These are phyloP conservation scores for Penicillium decumbens DNA, from an alignment of 2,329 filamentous ascomycete species.

Conservation along the genomic window DNA sequence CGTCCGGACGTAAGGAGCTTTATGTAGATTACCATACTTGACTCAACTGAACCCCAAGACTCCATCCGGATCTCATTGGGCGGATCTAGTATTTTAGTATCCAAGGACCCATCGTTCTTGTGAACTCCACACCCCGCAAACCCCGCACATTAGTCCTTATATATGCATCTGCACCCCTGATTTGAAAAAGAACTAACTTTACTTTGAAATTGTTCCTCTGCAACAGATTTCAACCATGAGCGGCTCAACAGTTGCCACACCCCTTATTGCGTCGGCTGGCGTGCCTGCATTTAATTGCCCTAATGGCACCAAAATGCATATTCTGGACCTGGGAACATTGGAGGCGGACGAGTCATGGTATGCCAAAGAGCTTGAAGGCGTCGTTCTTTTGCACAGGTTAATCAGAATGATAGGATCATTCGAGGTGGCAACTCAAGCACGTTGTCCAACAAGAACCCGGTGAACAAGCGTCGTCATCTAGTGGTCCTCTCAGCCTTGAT, in stretches of 20 bases:
- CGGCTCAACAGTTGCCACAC: not conserved
- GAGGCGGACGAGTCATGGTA: constrained; percentile 47
- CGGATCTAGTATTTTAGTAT: too few species aligned
- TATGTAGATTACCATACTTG: too few species aligned
- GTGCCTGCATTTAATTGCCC: constrained; percentile 17
- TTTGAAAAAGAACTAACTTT: too few species aligned
- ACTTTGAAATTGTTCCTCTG: too few species aligned
- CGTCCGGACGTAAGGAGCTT: too few species aligned
- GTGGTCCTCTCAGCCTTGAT: constrained; percentile 44
- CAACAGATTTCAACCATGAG: too few species aligned
- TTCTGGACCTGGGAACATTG: constrained; percentile 45
- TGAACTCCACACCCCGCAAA: too few species aligned
- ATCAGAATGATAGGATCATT: not conserved
- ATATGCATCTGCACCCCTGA: too few species aligned
- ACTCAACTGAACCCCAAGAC: too few species aligned
- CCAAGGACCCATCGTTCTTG: too few species aligned
- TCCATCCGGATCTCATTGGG: too few species aligned
- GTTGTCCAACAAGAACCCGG: not conserved
- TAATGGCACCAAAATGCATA: constrained; percentile 45
- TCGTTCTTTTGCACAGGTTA: not conserved
- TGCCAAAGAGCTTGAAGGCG: constrained; percentile 23
- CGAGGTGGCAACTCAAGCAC: not conserved
- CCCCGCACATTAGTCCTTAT: too few species aligned
- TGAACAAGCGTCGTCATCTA: constrained; percentile 14
- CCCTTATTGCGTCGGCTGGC: not conserved